Base-by-base conservation (phyloP, 2,329 filamentous ascomycete species). In the Curvularia spicifera region DNA sequence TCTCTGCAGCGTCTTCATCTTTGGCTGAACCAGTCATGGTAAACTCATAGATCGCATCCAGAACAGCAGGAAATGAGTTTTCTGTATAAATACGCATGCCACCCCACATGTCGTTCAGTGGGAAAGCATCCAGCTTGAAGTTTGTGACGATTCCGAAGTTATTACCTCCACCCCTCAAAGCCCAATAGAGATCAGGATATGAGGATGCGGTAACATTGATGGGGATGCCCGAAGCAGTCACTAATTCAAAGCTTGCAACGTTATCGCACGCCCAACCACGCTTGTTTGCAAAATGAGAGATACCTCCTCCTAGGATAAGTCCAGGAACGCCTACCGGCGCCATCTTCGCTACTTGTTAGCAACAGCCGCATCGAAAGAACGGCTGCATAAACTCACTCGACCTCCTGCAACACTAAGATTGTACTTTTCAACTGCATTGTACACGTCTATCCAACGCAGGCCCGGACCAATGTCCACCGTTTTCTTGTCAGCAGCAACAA, bases 151-250 rank as follows among this genome's bases (percentile, higher is more conserved):
- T 63, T 2, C 71, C 80, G 44, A 72, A 72, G 10, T 73, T 71
- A 48, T 65, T 68, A 0, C 69, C 68, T 18, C 70, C 71, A 10
- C 76, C 75, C 51, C 74, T 69, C 9, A 77, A 53, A 0, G 74
- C 74, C 59, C 65, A 70, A 61, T 74, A 79, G 4, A 79, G 73
- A 46, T 81, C 79, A 3, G 57, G 51, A 51, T 80, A 78, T 22
- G 71, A 37, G 0, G 51, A 58, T 5, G 54, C 24, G 12, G 49
- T 59, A 7, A 56, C 62, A 5, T 45, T 53, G 20, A 68, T 42
- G 4, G 55, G 26, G 4, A 51, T 9, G 12, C 66, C 66, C 2
- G 65, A 61, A 5, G 66, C 66, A 7, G 61, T 66, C 0, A 66
- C 65, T 0, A 67, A 15, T 45, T 67, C 60, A 5, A 57, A 69